Evolutionary conservation across 2,329 filamentous ascomycete genomes (phyloP).

Genomic region (Didymella pomorum): DNA sequence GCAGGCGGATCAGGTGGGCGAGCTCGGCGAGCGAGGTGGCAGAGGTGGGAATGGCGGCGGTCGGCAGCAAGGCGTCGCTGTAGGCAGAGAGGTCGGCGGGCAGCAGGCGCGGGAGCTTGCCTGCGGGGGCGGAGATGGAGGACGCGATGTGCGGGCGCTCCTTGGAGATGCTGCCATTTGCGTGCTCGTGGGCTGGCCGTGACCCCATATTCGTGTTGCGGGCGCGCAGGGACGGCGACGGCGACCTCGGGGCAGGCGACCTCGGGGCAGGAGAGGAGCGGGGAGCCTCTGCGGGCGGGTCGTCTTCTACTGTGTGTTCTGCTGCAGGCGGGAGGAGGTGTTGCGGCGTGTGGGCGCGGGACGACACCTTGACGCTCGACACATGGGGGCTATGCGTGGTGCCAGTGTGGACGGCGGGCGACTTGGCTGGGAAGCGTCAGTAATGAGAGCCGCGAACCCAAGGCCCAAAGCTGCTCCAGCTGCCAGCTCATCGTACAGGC

Average conservation of each 20-base stretch:
- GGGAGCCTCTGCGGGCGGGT: constrained; percentile 60
- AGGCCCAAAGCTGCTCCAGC: constrained; percentile 1
- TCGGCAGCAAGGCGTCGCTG: constrained; percentile 65
- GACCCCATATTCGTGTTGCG: constrained; percentile 12
- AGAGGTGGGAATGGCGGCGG: constrained; percentile 64
- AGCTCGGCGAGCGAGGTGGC: constrained; percentile 78
- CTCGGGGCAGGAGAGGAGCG: constrained; percentile 33
- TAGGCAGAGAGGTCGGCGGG: constrained; percentile 73
- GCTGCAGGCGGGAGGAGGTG: constrained; percentile 53
- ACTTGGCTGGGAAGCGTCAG: constrained; percentile 10
- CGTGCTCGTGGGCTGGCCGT: constrained; percentile 16
- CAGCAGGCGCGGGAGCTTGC: constrained; percentile 63
- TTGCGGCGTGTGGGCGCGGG: constrained; percentile 61
- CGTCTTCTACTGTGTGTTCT: constrained; percentile 58
- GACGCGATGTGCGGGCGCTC: constrained; percentile 45
- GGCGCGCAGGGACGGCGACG: constrained; percentile 59
- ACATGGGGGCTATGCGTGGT: constrained; percentile 56
- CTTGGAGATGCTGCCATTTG: not conserved
- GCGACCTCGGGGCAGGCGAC: not conserved
- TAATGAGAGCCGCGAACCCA: not conserved
- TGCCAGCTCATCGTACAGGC: constrained; percentile 53
- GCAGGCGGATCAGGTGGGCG: constrained; percentile 77
- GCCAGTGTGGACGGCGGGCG: constrained; percentile 53
- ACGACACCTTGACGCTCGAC: constrained; percentile 42
- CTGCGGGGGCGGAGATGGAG: constrained; percentile 56